Evolutionary conservation across 176 grass and related monocot genomes (phyloP).

Genomic region (Zoysia japonica): DNA sequence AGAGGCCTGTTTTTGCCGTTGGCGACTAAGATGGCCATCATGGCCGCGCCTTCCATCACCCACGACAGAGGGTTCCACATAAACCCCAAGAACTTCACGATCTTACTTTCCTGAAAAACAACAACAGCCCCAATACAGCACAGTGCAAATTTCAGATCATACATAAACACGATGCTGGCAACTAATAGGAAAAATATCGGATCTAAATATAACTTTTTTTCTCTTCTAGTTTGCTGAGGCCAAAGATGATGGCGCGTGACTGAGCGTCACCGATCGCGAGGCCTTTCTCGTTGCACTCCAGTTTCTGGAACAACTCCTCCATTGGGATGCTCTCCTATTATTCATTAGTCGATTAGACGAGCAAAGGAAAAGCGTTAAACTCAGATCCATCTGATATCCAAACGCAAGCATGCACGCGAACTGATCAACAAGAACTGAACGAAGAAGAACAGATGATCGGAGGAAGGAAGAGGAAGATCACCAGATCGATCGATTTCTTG

Average conservation of each 20-base stretch:
- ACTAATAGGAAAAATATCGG: background rate
- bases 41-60: constrained; percentile 88
- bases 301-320: constrained; percentile 67
- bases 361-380: background rate
- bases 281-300: constrained; percentile 55
- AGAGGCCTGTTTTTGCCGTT: constrained; percentile 61
- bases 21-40: constrained; percentile 72
- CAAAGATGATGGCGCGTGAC: constrained; percentile 54
- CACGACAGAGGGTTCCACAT: constrained; percentile 98
- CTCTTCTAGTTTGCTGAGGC: constrained; percentile 86
- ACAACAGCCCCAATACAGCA: no score
- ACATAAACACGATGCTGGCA: background rate
- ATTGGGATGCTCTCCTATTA: constrained; percentile 71
- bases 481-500: constrained; percentile 72
- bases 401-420: background rate
- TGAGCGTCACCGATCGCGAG: constrained; percentile 50
- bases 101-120: constrained; percentile 61
- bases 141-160: background rate
- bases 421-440: background rate
- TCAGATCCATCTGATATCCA: background rate
- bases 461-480: background rate
- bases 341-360: background rate
- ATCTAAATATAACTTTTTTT: constrained; percentile 52
- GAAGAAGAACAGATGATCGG: no score
- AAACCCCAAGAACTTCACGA: constrained; percentile 82